These are phyloP conservation scores for Proteromonas lacertae DNA, from an alignment of 352 stramenopile genomes.

Conservation along the genomic window DNA sequence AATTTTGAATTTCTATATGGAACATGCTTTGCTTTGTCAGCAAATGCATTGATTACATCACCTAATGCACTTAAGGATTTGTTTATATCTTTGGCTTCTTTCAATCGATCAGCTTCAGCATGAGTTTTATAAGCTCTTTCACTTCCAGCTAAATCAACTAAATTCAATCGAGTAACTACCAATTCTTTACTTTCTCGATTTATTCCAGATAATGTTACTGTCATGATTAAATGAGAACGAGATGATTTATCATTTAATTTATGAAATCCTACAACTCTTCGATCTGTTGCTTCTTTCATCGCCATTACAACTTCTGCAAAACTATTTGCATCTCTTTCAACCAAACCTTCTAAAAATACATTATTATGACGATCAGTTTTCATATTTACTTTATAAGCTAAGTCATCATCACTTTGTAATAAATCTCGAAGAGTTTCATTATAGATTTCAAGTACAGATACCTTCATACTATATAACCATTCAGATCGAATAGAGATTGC, in stretches of 20 bases:
- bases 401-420: no score
- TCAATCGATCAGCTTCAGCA: conserved; percentile 46
- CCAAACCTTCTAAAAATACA: conserved; percentile 39
- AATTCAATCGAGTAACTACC: no score
- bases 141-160: no score
- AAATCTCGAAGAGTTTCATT: conserved; percentile 45
- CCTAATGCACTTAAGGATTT: conserved; percentile 48
- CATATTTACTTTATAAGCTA: conserved; percentile 23
- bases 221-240: conserved; percentile 46
- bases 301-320: conserved; percentile 29
- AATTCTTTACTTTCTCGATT: no score
- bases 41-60: conserved; percentile 48
- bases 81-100: conserved; percentile 73
- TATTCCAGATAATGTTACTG: no score
- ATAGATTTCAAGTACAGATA: conserved; percentile 59
- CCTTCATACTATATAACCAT: conserved; percentile 23
- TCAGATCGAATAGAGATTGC: conserved; percentile 11
- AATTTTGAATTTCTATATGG: conserved; percentile 91
- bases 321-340: conserved; percentile 30
- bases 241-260: conserved; percentile 60
- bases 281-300: conserved; percentile 37
- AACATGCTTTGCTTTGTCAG: no score
- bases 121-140: no score
- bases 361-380: conserved; percentile 31
- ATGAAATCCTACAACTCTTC: conserved; percentile 38